These are phyloP conservation scores for Herpotrichia juniperi DNA, from an alignment of 2,329 filamentous ascomycete species.

Conservation along the genomic window DNA sequence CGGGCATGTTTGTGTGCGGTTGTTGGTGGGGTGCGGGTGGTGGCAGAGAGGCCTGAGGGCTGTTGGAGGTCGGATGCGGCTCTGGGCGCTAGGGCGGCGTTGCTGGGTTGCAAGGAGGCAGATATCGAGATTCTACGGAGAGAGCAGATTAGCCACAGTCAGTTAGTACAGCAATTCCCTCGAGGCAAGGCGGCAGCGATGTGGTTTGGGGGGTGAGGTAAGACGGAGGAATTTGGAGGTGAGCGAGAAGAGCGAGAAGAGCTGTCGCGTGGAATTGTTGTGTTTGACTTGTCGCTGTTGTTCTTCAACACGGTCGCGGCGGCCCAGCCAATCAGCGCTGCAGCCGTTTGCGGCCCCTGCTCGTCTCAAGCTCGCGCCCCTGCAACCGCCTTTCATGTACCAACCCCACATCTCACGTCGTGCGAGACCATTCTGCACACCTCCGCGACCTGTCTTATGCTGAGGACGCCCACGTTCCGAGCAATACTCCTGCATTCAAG, in stretches of 20 bases:
- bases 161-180: not conserved
- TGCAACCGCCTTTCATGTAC: not conserved
- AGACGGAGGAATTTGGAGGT: not conserved
- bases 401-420: not conserved
- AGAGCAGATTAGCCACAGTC: not conserved
- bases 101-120: slow-evolving; percentile 5
- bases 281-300: not conserved
- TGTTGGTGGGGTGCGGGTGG: slow-evolving; percentile 9
- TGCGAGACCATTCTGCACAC: slow-evolving; percentile 8
- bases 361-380: too few relatives aligned
- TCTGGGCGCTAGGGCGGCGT: not conserved
- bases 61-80: slow-evolving; percentile 5
- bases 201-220: not conserved
- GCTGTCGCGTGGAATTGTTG: not conserved
- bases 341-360: too few relatives aligned
- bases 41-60: slow-evolving; percentile 13
- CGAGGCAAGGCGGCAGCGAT: not conserved
- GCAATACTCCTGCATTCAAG: slow-evolving; percentile 9
- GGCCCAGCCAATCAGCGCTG: not conserved
- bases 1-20: slow-evolving; percentile 6
- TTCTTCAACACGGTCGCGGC: not conserved
- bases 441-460: slow-evolving; percentile 20
- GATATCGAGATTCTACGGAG: not conserved
- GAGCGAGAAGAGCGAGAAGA: not conserved
- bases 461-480: slow-evolving; percentile 7